A percentile compares a stretch with the other conserved stretches of the same genome.
Conservation (phyloP, 257 asterid species). For the Solanum appendiculatum region DNA sequence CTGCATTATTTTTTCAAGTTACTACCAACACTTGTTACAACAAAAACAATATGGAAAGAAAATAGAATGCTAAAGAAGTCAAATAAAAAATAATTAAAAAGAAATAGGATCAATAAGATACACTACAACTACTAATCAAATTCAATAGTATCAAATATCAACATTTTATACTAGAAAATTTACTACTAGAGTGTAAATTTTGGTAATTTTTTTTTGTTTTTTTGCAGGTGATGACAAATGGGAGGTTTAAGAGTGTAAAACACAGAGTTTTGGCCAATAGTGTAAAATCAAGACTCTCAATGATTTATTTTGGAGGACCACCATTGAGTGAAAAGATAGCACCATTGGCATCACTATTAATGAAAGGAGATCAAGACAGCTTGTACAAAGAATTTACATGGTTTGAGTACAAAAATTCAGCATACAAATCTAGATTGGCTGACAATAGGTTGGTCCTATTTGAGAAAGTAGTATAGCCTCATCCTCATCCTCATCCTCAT, state of each 20-base stretch:
- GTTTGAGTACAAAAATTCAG: slow-evolving; percentile 30
- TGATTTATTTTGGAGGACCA: slow-evolving; percentile 37
- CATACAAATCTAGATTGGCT: slow-evolving; percentile 17
- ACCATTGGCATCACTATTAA: slow-evolving; percentile 19
- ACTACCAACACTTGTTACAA: no score
- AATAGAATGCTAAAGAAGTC: not conserved
- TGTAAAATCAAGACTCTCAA: slow-evolving; percentile 22
- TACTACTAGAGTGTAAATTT: not conserved
- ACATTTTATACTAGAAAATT: not conserved
- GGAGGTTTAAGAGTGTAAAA: slow-evolving; percentile 27
- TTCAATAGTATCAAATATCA: not conserved
- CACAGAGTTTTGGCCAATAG: slow-evolving; percentile 25
- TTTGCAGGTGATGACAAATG: slow-evolving; percentile 32
- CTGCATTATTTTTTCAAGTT: no score
- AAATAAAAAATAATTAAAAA: no score
- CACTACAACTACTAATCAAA: not conserved
- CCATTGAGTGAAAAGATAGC: slow-evolving; percentile 30
- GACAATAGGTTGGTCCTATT: slow-evolving; percentile 23
- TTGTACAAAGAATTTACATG: slow-evolving; percentile 37
- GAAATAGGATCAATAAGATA: no score
- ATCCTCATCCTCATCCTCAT: not conserved
- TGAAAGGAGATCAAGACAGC: slow-evolving; percentile 18
- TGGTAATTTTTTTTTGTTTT: not conserved
- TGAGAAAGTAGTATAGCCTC: slow-evolving; percentile 20
- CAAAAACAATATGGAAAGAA: no score